Conservation (phyloP, 352 stramenopile species). For the Globisporangium yorkense region DNA sequence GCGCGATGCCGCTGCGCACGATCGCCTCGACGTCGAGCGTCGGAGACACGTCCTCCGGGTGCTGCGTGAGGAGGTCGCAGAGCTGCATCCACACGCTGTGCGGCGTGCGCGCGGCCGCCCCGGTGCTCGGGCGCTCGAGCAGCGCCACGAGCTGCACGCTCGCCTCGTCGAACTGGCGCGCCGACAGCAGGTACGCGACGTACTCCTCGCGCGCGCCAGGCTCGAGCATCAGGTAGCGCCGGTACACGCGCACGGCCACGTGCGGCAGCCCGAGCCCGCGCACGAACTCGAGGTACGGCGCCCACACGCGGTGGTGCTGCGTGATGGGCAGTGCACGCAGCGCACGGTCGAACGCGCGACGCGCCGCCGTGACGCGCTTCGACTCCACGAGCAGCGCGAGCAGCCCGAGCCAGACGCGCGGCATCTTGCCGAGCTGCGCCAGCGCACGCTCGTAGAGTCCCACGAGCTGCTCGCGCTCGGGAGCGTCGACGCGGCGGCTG, state of each 20-base stretch:
- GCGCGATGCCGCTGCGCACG: slow-evolving; percentile 88
- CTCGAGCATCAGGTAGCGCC: slow-evolving; percentile 83
- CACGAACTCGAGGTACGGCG: slow-evolving; percentile 88
- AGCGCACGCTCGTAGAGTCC: slow-evolving; percentile 87
- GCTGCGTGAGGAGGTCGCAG: slow-evolving; percentile 93
- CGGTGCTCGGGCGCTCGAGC: slow-evolving; percentile 59
- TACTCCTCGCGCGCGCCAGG: slow-evolving; percentile 65
- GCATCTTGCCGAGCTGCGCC: slow-evolving; percentile 93
- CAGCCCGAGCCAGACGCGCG: slow-evolving; percentile 94
- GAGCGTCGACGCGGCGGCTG: slow-evolving; percentile 56
- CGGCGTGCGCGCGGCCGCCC: slow-evolving; percentile 45
- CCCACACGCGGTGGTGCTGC: slow-evolving; percentile 97
- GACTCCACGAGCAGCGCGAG: slow-evolving; percentile 69
- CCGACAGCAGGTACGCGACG: slow-evolving; percentile 70
- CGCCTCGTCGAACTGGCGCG: slow-evolving; percentile 75
- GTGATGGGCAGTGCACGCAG: slow-evolving; percentile 95
- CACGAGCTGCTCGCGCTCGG: slow-evolving; percentile 30
- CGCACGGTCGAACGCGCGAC: slow-evolving; percentile 93
- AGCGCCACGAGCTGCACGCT: slow-evolving; percentile 78
- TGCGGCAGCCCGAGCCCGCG: slow-evolving; percentile 64
- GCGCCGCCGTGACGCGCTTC: slow-evolving; percentile 67
- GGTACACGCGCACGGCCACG: slow-evolving; percentile 85
- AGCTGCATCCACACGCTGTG: slow-evolving; percentile 98
- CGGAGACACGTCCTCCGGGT: slow-evolving; percentile 87
- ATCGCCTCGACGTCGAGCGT: slow-evolving; percentile 95